phyloP scores from a whole-genome alignment of 2,329 filamentous ascomycete species.

The Fusarium sp. region DNA sequence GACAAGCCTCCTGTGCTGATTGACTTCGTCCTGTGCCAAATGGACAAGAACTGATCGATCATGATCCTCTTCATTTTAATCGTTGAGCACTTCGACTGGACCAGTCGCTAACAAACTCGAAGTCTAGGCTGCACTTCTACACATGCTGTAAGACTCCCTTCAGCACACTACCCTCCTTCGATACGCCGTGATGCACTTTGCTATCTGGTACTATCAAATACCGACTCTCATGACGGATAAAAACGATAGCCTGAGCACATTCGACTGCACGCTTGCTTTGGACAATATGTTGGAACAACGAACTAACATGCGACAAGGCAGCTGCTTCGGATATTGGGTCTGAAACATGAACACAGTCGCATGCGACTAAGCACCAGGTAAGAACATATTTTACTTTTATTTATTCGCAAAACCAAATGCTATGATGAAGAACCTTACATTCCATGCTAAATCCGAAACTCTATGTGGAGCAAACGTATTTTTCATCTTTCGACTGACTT shows the following conservation, averaged over 20 bases:
- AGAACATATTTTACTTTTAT: slow-evolving; percentile 41
- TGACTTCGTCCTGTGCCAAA: slow-evolving; percentile 68
- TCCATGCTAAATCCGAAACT: slow-evolving; percentile 81
- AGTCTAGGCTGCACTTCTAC: slow-evolving; percentile 17
- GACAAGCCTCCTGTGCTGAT: slow-evolving; percentile 61
- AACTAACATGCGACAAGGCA: slow-evolving; percentile 20
- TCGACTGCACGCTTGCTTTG: slow-evolving; percentile 8
- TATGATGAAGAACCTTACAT: slow-evolving; percentile 76
- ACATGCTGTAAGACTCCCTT: slow-evolving; percentile 25
- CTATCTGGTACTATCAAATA: slow-evolving; percentile 60
- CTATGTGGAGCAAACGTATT: slow-evolving; percentile 76
- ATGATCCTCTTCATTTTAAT: slow-evolving; percentile 23
- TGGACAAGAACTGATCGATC: slow-evolving; percentile 60
- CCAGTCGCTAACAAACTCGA: slow-evolving; percentile 39
- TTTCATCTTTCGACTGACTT: slow-evolving; percentile 88
- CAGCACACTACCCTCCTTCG: slow-evolving; percentile 3
- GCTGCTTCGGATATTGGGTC: neutral
- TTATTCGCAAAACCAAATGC: slow-evolving; percentile 36
- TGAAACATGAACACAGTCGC: neutral
- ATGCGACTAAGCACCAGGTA: slow-evolving; percentile 34
- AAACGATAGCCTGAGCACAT: slow-evolving; percentile 48
- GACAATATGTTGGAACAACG: slow-evolving; percentile 4
- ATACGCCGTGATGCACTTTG: slow-evolving; percentile 52
- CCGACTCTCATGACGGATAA: slow-evolving; percentile 56
- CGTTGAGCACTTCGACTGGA: neutral